Evolutionary conservation across 2,329 filamentous ascomycete genomes (phyloP), one percentile per base, ranked within the genome.

Genomic region (Aschersonia sp.): DNA sequence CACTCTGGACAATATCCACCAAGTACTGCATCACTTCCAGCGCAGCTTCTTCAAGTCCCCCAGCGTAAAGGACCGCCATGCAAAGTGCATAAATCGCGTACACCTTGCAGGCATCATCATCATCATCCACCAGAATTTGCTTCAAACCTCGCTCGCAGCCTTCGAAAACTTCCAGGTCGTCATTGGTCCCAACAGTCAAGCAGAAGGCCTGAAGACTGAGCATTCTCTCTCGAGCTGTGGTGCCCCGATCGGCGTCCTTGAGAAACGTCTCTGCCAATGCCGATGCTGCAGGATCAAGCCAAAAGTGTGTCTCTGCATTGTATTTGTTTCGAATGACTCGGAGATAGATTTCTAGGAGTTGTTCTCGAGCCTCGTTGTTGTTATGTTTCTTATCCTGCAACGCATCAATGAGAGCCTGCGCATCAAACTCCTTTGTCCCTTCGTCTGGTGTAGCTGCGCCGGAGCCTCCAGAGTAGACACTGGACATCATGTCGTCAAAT

Each of bases 51-150:
- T 78, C 73, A 4, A 77, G 75, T 1, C 84, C 85, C 2, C 87
- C 87, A 12, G 84, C 85, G 55, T 87, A 91, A 55, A 86, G 78
- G 1, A 83, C 78, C 30, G 79, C 78, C n/a, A 84, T 74, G 38
- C 79, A 77, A 47, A 94, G 75, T 9, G 84, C 76, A 57, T 84
- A 78, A n/a, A 94, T 81, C 1, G 85, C 73, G 62, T 89, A 91
- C 53, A 82, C 70, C 1, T 72, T 60, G 43, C 74, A 70, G 28
- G 81, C 80, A 3, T 80, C 74, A 4, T 82, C 81, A 52, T 89
- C 82, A 32, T 80, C 74, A 54, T 67, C 65, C 5, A 54, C 48
- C 12, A 67, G 48, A n/a, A 67, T 61, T 48, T 66, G 65, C 46
- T 61, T 61, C 10, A 67, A 51, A 3, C 55, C 51, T 31, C 50